Evolutionary conservation across 257 asterid genomes (phyloP).

Genomic region (Solanum medicagineum): DNA sequence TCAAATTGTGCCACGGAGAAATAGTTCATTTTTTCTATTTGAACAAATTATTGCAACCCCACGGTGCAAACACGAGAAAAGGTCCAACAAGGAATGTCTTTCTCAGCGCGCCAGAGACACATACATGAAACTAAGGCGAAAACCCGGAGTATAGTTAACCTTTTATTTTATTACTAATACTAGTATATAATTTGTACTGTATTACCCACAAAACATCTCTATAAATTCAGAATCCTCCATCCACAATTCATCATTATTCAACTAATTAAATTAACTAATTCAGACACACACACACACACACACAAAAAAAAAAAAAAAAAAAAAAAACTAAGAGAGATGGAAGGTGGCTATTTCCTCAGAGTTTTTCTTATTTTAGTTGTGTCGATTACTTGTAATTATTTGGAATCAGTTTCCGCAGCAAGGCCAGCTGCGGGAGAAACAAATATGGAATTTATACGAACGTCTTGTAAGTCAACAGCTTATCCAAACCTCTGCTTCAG

Average conservation of each 20-base stretch:
- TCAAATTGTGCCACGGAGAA: too few species aligned
- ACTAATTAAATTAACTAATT: not conserved
- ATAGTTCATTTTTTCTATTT: not conserved
- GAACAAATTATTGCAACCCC: not conserved
- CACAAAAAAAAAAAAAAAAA: not conserved
- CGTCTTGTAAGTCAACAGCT: not conserved
- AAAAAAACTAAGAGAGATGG: not conserved
- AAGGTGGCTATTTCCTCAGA: not conserved
- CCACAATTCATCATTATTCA: not conserved
- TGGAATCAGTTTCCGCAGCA: not conserved
- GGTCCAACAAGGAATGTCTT: not conserved
- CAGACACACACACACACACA: not conserved
- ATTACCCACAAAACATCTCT: not conserved
- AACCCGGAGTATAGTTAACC: not conserved
- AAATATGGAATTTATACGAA: not conserved
- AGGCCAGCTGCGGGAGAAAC: not conserved
- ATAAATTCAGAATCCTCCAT: not conserved
- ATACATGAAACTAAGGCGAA: not conserved
- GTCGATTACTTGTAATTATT: not conserved
- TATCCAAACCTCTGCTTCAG: not conserved
- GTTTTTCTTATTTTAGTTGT: not conserved
- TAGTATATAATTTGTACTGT: not conserved
- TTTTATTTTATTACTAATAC: not conserved
- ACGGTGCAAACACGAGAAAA: not conserved
- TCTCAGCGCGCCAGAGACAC: not conserved